Base-by-base conservation (phyloP, 345 rosid species). In the Melaleuca quinquenervia region DNA sequence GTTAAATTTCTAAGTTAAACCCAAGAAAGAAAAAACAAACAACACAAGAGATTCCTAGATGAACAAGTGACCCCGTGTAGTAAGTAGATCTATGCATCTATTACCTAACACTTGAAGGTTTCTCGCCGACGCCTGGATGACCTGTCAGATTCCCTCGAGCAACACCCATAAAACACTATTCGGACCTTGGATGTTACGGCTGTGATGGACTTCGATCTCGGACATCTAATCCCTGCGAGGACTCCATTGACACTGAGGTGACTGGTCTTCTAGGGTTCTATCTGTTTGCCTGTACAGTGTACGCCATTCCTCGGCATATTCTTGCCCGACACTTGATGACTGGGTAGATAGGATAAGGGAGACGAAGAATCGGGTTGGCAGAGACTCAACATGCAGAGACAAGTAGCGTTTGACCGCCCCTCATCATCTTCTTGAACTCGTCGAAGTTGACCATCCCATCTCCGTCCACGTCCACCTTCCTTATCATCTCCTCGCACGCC, bases 391-490 rank as follows among this genome's bases (percentile, higher is more conserved):
- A 70, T 70, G 78, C 78, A 8, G 78, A 70, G 78, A 70, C 78
- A 5, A 70, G 78, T 9, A 70, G 78, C 78, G 78, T 11, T 70
- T 70, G 78, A 26, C 94, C 97, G 53, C 94, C 96, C 88, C 93
- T 94, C 96, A 95, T 95, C 99, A 96, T 97, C 86, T 94, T 96
- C 86, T 93, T 93, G 88, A 97, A 97, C 93, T 97, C 99, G 50
- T 89, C 91, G 85, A 88, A 95, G 86, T 94, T 88, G 22, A 97
- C 95, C 98, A 90, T 96, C 12, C 99, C 99, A 87, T 96, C 99
- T 56, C 99, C 99, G 83, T 97, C 99, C 32, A 90, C 98, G 48
- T 96, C 99, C 45, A 96, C 99, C 90, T 93, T 96, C 88, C 89
- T 93, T 82, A 96, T 97, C 98, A 97, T 97, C 82, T 27, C 89